Evolutionary conservation across 1,284 basidiomycete genomes (phyloP).

Genomic region (Cryptococcus sp.): DNA sequence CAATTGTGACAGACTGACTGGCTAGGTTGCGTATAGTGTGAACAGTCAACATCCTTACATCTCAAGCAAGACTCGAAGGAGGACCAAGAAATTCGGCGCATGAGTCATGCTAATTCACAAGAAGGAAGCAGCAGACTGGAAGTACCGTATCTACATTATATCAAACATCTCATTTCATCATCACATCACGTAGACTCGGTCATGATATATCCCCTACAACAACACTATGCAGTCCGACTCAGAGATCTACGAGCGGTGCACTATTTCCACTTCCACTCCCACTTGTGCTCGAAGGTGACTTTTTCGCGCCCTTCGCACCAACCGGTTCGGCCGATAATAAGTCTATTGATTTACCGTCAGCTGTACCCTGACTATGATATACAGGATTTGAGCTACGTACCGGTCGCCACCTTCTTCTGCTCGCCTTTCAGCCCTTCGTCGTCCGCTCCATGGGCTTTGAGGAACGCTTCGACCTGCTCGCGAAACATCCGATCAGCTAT

Average conservation of each 20-base stretch:
- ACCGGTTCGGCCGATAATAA: conserved; percentile 43
- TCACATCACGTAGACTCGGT: no score
- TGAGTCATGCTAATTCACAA: no score
- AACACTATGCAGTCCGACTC: neutral
- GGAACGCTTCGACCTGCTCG: conserved; percentile 77
- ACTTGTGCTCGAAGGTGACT: neutral
- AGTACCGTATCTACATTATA: no score
- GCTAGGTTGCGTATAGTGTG: no score
- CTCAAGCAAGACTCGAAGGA: no score
- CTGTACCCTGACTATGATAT: conserved; percentile 1
- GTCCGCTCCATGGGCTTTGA: conserved; percentile 67
- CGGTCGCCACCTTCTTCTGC: conserved; percentile 66
- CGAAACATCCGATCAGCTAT: conserved; percentile 3
- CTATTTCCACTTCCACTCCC: conserved; percentile 1
- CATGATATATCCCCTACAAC: no score
- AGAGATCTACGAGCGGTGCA: conserved; percentile 16
- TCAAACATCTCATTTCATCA: no score
- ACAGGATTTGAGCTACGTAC: conserved; percentile 18
- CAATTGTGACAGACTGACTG: no score
- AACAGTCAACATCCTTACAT: no score
- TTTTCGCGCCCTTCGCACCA: conserved; percentile 21
- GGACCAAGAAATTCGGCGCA: no score
- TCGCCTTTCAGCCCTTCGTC: conserved; percentile 82
- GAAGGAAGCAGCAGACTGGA: no score
- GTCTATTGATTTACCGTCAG: conserved; percentile 19